Base-by-base conservation (phyloP, 2,329 filamentous ascomycete genomes). In the Ophiostoma sp. region DNA sequence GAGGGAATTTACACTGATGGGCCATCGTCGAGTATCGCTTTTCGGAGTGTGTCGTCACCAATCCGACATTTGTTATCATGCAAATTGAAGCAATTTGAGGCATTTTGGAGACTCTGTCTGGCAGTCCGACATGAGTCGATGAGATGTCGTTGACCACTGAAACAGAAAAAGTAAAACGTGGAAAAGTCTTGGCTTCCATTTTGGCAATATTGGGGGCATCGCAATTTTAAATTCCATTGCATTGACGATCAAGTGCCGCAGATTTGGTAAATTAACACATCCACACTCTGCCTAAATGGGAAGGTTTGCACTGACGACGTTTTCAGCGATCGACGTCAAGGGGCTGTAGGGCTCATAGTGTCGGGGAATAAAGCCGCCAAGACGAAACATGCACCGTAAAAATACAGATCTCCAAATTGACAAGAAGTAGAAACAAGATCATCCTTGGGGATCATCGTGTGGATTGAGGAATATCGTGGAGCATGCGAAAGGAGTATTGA, bases 321-420 rank as follows among this genome's bases (percentile, higher is more conserved):
- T 27, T 18, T 27, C 36, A 9, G 38, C 49, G 55, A 60, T 60
- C 55, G 11, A 40, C 55, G 12, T 38, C 3, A 18, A 55, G 55
- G 55, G 27, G 55, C 55, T 60, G 55, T 60, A 60, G 55, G 55
- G 55, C 55, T 60, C 55, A 18, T 55, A 55, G 49, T 27, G 49
- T 47, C 45, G 45, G 45, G 3, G 14, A 47, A 47, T 47, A 47
- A 47, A 47, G 14, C 12, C 45, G n/a, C 45, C 45, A 47, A 47
- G 45, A 47, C 45, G 14, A 47, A 16, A 27, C 27, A 27, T 27
- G 27, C 27, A 27, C 2, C 27, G 27, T 27, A 47, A n/a, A 16
- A 47, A 16, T 12, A 11, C 42, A 4, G 14, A 11, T 11, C 42
- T 6, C 42, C 42, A 45, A 45, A 45, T 45, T 45, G 8, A 8